Evolutionary conservation across 2,329 filamentous ascomycete genomes (phyloP), one percentile per base, ranked within the genome.

Genomic region (Aspergillus sp.): DNA sequence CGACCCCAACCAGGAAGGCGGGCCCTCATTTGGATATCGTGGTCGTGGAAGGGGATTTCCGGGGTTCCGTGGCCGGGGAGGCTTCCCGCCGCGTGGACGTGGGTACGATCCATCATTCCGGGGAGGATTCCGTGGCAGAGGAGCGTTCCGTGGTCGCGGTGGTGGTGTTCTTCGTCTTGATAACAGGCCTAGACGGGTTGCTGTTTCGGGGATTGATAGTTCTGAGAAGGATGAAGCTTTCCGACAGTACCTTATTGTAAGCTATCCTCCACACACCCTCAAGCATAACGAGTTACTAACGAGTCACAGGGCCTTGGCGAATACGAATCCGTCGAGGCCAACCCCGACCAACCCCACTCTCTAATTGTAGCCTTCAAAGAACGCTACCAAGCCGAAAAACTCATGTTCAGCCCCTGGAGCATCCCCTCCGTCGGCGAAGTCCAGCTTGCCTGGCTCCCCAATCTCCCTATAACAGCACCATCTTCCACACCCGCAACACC

Each of bases 111-210:
- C 68, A 25, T 62, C 64, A 9, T 72, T 60, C 52, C 62, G 62
- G 27, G 68, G 67, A 42, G 61, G 61, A 41, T 71, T 65, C 57
- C 69, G 72, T 41, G 75, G 74, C 3, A 70, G 71, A 44, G 70
- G 69, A 45, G 63, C 62, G 30, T 57, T 60, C 41, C 64, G 68
- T 32, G 64, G 68, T 15, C 72, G 72, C 22, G 15, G 17, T 19
- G 74, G 76, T 27, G 74, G 73, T 47, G 77, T 80, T 13, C 73
- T 76, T 56, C 71, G 78, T 52, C 68, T 83, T 4, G 80, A 83
- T 57, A 82, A 82, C 54, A 69, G 80, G 22, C 77, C 80, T 3
- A 75, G 73, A 54, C 72, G 75, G 44, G 68, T 83, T 41, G 72
- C 72, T 19, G 69, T 83, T 20, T 68, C 70, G 4, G 76, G 71